These are phyloP conservation scores for Tylopilus orsonianus DNA, from an alignment of 1,284 basidiomycete genomes.

Conservation along the genomic window DNA sequence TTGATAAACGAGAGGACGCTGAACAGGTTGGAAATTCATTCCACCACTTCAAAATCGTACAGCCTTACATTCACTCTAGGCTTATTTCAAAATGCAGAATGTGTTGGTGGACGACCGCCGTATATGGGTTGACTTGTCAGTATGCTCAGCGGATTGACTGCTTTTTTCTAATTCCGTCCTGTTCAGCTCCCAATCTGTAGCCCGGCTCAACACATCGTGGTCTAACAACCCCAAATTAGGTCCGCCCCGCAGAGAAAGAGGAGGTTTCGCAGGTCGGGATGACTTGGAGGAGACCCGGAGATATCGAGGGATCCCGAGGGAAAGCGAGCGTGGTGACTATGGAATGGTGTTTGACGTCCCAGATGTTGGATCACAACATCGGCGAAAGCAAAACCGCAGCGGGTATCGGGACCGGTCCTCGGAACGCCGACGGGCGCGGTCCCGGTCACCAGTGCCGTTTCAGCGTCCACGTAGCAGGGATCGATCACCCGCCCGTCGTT, in stretches of 20 bases:
- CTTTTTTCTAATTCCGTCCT: conserved; percentile 20
- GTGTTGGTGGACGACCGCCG: conserved; percentile 97
- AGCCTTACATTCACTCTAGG: conserved; percentile 44
- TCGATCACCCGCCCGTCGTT: conserved; percentile 14
- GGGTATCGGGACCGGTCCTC: conserved; percentile 21
- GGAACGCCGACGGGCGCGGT: conserved; percentile 25
- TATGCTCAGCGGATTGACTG: not conserved
- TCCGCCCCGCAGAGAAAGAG: conserved; percentile 38
- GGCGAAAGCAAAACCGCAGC: conserved; percentile 26
- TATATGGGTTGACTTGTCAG: conserved; percentile 96
- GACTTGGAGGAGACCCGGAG: conserved; percentile 69
- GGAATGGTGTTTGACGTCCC: conserved; percentile 77
- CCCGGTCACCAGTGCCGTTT: conserved; percentile 28
- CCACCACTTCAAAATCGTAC: not conserved
- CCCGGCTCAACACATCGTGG: conserved; percentile 68
- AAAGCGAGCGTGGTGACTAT: conserved; percentile 44
- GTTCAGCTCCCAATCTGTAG: conserved; percentile 86
- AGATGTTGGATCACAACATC: conserved; percentile 15
- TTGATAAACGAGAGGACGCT: conserved; percentile 89
- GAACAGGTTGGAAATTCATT: conserved; percentile 67
- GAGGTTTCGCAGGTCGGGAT: conserved; percentile 65
- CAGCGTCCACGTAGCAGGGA: conserved; percentile 15
- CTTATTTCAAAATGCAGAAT: conserved; percentile 99
- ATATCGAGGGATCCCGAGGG: conserved; percentile 50
- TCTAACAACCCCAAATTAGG: conserved; percentile 70